Conservation (phyloP, 306 rosid genomes). For the Cucurbita moschata region DNA sequence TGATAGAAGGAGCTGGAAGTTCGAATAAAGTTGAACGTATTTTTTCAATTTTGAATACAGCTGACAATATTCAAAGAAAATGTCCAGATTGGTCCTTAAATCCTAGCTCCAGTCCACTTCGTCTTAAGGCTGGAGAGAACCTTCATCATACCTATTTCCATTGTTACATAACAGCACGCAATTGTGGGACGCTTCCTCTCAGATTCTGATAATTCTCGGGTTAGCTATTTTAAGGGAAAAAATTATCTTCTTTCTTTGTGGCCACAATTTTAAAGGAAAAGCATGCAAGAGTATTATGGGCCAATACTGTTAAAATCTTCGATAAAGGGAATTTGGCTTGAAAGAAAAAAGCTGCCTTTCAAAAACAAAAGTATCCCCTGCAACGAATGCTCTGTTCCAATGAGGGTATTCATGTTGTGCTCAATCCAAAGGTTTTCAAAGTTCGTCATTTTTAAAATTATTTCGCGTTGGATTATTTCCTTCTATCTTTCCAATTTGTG, state of each 20-base stretch:
- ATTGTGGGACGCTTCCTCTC: not conserved
- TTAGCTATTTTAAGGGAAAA: not conserved
- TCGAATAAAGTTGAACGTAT: not conserved
- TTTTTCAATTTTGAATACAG: not conserved
- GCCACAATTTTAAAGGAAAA: not conserved
- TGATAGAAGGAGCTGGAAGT: not conserved
- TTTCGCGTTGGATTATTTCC: not conserved
- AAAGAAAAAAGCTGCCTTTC: not conserved
- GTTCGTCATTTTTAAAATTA: not conserved
- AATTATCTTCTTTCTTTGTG: not conserved
- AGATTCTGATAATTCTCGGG: not conserved
- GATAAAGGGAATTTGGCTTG: not conserved
- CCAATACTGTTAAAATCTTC: not conserved
- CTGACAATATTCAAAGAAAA: not conserved
- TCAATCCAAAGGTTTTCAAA: not conserved
- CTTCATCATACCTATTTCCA: not conserved
- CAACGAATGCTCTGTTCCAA: not conserved
- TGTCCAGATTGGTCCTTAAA: not conserved
- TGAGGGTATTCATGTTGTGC: not conserved
- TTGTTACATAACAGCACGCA: not conserved
- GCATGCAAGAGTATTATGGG: not conserved
- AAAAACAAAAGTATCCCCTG: not conserved
- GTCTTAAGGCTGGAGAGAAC: not conserved
- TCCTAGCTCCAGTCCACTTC: not conserved
- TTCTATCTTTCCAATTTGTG: not conserved